A percentile compares a stretch with the other conserved stretches of the same genome.
phyloP scores from a whole-genome alignment of 2,329 filamentous ascomycete genomes.

The Aureobasidium musti region DNA sequence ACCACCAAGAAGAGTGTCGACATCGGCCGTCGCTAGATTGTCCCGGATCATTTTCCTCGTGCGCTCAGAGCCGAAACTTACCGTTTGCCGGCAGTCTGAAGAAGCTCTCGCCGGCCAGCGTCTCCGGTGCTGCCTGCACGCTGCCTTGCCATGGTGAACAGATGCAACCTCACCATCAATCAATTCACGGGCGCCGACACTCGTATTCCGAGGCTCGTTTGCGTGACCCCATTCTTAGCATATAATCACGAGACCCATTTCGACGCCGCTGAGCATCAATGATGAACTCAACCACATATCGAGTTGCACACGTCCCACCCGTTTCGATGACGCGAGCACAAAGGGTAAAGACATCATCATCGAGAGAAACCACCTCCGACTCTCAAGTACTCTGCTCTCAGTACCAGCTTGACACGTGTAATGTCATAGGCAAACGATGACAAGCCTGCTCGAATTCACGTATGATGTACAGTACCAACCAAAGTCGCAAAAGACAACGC shows the following conservation, averaged over 20 bases:
- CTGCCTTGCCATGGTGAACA: background rate
- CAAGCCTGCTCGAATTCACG: background rate
- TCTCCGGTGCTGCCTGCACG: background rate
- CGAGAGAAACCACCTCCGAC: background rate
- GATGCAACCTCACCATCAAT: no score
- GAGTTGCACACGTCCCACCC: constrained; percentile 6
- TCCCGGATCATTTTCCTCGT: constrained; percentile 17
- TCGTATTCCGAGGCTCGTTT: background rate
- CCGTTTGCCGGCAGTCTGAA: constrained; percentile 5
- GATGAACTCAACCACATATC: constrained; percentile 13
- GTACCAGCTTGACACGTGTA: background rate
- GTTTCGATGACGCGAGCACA: constrained; percentile 17
- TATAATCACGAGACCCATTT: constrained; percentile 1
- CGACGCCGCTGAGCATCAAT: background rate
- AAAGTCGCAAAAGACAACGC: background rate
- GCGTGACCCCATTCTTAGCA: background rate
- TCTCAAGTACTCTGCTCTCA: background rate
- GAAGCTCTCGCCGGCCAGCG: background rate
- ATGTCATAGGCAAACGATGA: background rate
- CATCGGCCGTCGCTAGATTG: background rate
- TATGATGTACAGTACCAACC: no score
- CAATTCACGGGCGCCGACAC: no score
- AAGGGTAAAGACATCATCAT: constrained; percentile 22
- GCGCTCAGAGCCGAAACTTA: constrained; percentile 9
- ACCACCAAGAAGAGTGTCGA: constrained; percentile 1